Conservation (phyloP, 805 yeast genomes). For the Huiozyma sinensis region DNA sequence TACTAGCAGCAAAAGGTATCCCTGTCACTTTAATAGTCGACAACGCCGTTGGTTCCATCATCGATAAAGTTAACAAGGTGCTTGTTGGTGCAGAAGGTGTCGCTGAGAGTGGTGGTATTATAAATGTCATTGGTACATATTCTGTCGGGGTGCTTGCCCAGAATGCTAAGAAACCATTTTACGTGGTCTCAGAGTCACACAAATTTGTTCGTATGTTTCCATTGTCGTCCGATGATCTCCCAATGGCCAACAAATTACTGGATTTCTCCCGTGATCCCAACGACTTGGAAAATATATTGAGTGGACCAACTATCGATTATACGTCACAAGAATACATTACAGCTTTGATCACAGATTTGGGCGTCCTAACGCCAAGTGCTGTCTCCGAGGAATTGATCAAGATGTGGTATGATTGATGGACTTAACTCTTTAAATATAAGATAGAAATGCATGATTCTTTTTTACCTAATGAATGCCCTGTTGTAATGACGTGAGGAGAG, state of each 20-base stretch:
- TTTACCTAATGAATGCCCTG: no score
- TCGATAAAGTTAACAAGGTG: constrained; percentile 85
- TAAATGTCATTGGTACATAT: constrained; percentile 88
- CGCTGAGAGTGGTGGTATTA: constrained; percentile 96
- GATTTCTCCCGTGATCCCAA: constrained; percentile 30
- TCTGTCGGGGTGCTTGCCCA: constrained; percentile 90
- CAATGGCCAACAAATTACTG: constrained; percentile 41
- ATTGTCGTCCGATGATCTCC: constrained; percentile 82
- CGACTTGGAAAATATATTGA: constrained; percentile 25
- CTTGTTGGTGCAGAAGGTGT: constrained; percentile 99
- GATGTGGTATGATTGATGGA: constrained; percentile 80
- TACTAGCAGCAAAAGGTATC: constrained; percentile 58
- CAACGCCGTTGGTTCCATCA: constrained; percentile 85
- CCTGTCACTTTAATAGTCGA: constrained; percentile 87
- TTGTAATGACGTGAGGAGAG: no score
- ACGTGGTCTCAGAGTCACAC: constrained; percentile 89
- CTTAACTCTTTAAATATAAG: not conserved
- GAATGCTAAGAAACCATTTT: constrained; percentile 83
- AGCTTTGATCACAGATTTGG: constrained; percentile 90
- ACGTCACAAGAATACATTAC: constrained; percentile 94
- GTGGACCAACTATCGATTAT: constrained; percentile 67
- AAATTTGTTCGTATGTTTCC: constrained; percentile 96
- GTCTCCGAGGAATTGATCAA: constrained; percentile 97
- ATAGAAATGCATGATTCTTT: not conserved
- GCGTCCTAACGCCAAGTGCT: constrained; percentile 94